Conservation (phyloP, 2,329 filamentous ascomycete genomes). For the Alternaria alternata region DNA sequence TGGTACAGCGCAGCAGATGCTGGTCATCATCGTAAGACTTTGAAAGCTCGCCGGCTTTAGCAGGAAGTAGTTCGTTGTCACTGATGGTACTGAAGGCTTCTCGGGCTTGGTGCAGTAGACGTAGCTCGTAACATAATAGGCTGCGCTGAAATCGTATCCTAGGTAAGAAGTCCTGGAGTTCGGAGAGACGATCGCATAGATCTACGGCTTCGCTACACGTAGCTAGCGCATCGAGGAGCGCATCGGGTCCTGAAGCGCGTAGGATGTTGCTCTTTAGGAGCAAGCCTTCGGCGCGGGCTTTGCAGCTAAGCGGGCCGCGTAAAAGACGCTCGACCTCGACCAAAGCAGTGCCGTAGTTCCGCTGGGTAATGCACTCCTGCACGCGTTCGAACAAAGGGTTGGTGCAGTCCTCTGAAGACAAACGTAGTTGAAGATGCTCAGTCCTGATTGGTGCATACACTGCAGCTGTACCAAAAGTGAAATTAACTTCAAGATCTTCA, state of each 20-base stretch:
- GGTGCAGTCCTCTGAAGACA: constrained; percentile 3
- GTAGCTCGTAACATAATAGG: constrained; percentile 34
- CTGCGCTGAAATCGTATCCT: constrained; percentile 39
- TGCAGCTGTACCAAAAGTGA: constrained; percentile 25
- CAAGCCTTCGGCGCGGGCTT: constrained; percentile 38
- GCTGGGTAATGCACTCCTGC: constrained; percentile 25
- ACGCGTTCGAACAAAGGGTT: constrained; percentile 31
- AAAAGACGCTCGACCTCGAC: constrained; percentile 36
- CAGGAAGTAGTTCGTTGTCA: constrained; percentile 6
- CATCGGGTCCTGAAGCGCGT: constrained; percentile 31
- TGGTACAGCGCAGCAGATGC: constrained; percentile 14
- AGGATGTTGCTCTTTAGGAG: constrained; percentile 42
- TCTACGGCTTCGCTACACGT: constrained; percentile 44
- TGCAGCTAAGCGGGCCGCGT: constrained; percentile 33
- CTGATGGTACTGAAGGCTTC: constrained; percentile 28
- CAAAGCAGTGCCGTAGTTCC: constrained; percentile 36
- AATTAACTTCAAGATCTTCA: neutral
- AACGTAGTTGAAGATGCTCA: neutral
- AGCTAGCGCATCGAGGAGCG: constrained; percentile 40
- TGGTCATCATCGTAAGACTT: constrained; percentile 33
- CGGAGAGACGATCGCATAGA: constrained; percentile 32
- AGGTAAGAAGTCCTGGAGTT: constrained; percentile 31
- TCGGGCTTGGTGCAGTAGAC: constrained; percentile 31
- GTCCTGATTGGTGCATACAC: constrained; percentile 14
- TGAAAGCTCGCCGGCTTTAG: constrained; percentile 20